These are phyloP conservation scores for Acer saccharum DNA, from an alignment of 345 rosid species.

Conservation along the genomic window DNA sequence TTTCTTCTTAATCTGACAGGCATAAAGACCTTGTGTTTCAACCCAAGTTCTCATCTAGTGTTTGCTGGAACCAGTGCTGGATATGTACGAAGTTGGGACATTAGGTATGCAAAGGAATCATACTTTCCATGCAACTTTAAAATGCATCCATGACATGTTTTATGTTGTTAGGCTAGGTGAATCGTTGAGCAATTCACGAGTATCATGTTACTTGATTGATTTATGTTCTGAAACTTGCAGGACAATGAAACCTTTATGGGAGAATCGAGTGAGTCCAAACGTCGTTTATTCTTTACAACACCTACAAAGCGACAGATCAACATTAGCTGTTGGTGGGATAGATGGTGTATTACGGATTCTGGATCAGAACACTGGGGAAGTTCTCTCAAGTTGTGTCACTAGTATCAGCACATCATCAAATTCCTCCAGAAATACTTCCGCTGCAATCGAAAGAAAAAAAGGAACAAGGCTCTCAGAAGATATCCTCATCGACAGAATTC, in stretches of 20 bases:
- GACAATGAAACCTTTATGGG: slow-evolving; percentile 78
- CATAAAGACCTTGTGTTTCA: slow-evolving; percentile 66
- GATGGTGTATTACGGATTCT: slow-evolving; percentile 78
- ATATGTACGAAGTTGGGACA: slow-evolving; percentile 79
- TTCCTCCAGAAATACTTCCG: slow-evolving; percentile 26
- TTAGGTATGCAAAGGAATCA: slow-evolving; percentile 51
- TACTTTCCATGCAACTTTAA: background rate
- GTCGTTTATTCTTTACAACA: slow-evolving; percentile 74
- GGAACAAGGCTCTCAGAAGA: slow-evolving; percentile 53
- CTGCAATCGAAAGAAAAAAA: slow-evolving; percentile 38
- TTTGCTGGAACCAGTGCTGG: slow-evolving; percentile 83
- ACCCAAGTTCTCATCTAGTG: slow-evolving; percentile 56
- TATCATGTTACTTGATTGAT: background rate
- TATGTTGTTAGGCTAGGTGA: background rate
- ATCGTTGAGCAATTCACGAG: background rate
- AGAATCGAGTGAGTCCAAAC: slow-evolving; percentile 71
- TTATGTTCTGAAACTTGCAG: slow-evolving; percentile 32
- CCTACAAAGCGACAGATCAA: slow-evolving; percentile 50
- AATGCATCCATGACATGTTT: background rate
- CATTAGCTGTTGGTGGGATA: slow-evolving; percentile 76
- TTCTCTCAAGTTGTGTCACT: slow-evolving; percentile 51
- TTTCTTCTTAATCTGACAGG: slow-evolving; percentile 46
- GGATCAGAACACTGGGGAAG: slow-evolving; percentile 67
- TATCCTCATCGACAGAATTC: slow-evolving; percentile 44
- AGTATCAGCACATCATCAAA: slow-evolving; percentile 32